Evolutionary conservation across 2,329 filamentous ascomycete species (phyloP).

Genomic region (Bipolaris zeicola): DNA sequence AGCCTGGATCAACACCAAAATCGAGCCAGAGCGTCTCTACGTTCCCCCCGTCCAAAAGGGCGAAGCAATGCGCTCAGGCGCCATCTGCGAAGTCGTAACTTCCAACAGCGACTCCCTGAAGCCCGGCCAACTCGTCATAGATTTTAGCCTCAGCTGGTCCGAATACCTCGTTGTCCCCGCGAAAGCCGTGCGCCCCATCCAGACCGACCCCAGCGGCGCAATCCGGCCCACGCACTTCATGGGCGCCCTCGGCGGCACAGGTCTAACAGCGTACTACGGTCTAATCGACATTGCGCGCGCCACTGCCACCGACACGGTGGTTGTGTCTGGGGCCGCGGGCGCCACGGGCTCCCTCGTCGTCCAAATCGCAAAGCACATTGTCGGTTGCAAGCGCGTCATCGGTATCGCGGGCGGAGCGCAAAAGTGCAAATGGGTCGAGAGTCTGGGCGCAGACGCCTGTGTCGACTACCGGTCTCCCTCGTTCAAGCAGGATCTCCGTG

Average conservation of each 20-base stretch:
- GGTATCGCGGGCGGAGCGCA: slow-evolving; percentile 60
- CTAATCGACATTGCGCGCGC: slow-evolving; percentile 70
- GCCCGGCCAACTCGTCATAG: slow-evolving; percentile 63
- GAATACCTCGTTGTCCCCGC: slow-evolving; percentile 63
- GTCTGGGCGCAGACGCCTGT: slow-evolving; percentile 59
- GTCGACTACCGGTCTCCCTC: slow-evolving; percentile 60
- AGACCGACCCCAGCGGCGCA: slow-evolving; percentile 40
- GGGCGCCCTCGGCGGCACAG: slow-evolving; percentile 55
- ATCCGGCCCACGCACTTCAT: slow-evolving; percentile 54
- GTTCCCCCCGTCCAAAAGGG: slow-evolving; percentile 52
- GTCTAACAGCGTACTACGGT: slow-evolving; percentile 77
- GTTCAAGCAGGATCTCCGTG: slow-evolving; percentile 55
- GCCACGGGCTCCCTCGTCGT: slow-evolving; percentile 75
- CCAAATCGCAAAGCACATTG: slow-evolving; percentile 59
- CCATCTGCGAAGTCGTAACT: slow-evolving; percentile 65
- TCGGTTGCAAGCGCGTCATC: slow-evolving; percentile 56
- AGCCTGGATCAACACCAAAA: slow-evolving; percentile 33
- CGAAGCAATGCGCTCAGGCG: slow-evolving; percentile 66
- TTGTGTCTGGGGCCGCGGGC: slow-evolving; percentile 77
- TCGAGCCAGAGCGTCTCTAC: slow-evolving; percentile 54
- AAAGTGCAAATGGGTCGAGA: slow-evolving; percentile 60
- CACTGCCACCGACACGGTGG: slow-evolving; percentile 71
- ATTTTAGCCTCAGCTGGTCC: slow-evolving; percentile 62
- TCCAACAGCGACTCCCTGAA: slow-evolving; percentile 60
- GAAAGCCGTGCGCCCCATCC: slow-evolving; percentile 37